Evolutionary conservation across 2,329 filamentous ascomycete genomes (phyloP).

Genomic region (Fusarium nematophilum): DNA sequence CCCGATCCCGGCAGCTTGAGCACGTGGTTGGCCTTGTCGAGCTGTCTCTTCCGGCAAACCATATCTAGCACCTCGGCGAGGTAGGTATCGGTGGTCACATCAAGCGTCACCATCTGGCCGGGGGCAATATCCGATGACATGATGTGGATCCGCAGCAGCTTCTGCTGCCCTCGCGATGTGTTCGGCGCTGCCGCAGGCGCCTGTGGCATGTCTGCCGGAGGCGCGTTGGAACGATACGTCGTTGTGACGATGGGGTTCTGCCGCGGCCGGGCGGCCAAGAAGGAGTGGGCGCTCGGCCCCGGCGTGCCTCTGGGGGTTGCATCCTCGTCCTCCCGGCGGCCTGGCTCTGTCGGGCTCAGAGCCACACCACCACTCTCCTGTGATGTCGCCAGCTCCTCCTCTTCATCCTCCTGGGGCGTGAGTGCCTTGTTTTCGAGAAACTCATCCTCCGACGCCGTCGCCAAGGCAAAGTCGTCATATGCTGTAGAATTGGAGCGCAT

Average conservation of each 20-base stretch:
- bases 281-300: slow-evolving; percentile 46
- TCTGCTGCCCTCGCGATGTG: slow-evolving; percentile 71
- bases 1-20: slow-evolving; percentile 81
- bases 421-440: slow-evolving; percentile 75
- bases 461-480: slow-evolving; percentile 85
- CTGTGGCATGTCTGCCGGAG: slow-evolving; percentile 68
- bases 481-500: slow-evolving; percentile 78
- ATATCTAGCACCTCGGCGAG: slow-evolving; percentile 84
- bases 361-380: slow-evolving; percentile 44
- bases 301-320: slow-evolving; percentile 43
- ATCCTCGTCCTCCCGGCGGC: slow-evolving; percentile 37
- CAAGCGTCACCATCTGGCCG: slow-evolving; percentile 78
- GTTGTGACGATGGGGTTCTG: slow-evolving; percentile 72
- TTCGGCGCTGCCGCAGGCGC: slow-evolving; percentile 57
- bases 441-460: slow-evolving; percentile 75
- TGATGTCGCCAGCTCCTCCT: slow-evolving; percentile 37
- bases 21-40: slow-evolving; percentile 83
- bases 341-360: slow-evolving; percentile 46
- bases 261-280: slow-evolving; percentile 52
- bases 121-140: slow-evolving; percentile 75
- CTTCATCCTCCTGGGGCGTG: slow-evolving; percentile 74
- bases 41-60: slow-evolving; percentile 79
- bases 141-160: slow-evolving; percentile 78
- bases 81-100: slow-evolving; percentile 85
- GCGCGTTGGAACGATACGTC: slow-evolving; percentile 64